Evolutionary conservation across 805 yeast species (phyloP).

Genomic region (Lipomyces oligophaga): DNA sequence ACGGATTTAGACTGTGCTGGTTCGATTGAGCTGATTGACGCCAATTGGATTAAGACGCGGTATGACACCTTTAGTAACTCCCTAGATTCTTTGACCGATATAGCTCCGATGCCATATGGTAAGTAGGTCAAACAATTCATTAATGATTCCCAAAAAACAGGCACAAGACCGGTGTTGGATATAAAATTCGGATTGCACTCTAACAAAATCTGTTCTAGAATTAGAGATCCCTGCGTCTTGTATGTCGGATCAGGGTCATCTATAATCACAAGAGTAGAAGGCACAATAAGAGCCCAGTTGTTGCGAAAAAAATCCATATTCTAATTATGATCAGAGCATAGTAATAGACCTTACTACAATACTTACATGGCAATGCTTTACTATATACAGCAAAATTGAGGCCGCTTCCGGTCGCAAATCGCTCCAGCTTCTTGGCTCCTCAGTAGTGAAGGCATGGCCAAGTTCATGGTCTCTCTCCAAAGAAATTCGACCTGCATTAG

Average conservation of each 20-base stretch:
- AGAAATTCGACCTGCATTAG: conserved; percentile 12
- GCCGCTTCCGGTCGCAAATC: conserved; percentile 22
- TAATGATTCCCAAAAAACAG: conserved; percentile 24
- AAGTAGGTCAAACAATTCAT: conserved; percentile 17
- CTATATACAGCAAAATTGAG: conserved; percentile 7
- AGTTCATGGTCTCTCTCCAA: conserved; percentile 10
- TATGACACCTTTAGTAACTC: conserved; percentile 10
- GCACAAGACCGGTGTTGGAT: conserved; percentile 20
- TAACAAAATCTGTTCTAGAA: conserved; percentile 1
- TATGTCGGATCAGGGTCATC: conserved; percentile 14
- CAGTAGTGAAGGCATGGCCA: conserved; percentile 2
- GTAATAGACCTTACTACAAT: neutral
- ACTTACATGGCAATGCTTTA: conserved; percentile 5
- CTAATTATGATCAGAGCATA: neutral
- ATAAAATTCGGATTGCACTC: conserved; percentile 11
- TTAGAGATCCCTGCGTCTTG: conserved; percentile 14
- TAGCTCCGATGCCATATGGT: conserved; percentile 19
- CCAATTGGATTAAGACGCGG: conserved; percentile 5
- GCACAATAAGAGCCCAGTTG: conserved; percentile 21
- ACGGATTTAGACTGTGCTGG: conserved; percentile 13
- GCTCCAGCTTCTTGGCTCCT: conserved; percentile 11
- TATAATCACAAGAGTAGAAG: conserved; percentile 14
- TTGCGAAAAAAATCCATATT: conserved; percentile 3
- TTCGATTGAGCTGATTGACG: conserved; percentile 13
- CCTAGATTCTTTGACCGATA: conserved; percentile 13